phyloP scores from a whole-genome alignment of 1,284 basidiomycete species.

The Ganoderma lingzhi region DNA sequence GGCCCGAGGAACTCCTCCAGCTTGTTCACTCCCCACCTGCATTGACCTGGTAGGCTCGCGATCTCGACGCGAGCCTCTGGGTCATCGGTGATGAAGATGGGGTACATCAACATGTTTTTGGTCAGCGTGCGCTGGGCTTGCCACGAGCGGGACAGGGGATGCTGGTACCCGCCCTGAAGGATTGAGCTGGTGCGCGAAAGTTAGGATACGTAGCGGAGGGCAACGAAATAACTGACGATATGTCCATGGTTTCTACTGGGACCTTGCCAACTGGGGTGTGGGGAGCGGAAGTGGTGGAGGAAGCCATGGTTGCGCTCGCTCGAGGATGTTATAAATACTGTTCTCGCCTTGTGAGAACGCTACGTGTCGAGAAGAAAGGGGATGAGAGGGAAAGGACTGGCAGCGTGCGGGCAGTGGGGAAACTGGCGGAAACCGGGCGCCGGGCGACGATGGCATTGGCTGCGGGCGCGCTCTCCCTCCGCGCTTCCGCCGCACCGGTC shows the following conservation, averaged over 20 bases:
- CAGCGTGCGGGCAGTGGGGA: neutral
- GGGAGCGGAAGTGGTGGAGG: constrained; percentile 5
- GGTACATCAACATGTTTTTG: constrained; percentile 97
- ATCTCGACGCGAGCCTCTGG: constrained; percentile 85
- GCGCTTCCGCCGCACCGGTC: constrained; percentile 1
- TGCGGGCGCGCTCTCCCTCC: constrained; percentile 8
- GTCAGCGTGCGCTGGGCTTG: constrained; percentile 80
- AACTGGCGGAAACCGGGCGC: too few relatives aligned
- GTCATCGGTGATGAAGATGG: constrained; percentile 96
- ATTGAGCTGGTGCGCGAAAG: constrained; percentile 62
- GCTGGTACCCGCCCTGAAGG: constrained; percentile 93
- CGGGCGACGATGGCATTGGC: neutral
- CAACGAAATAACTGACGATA: constrained; percentile 31
- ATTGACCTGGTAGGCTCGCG: constrained; percentile 83
- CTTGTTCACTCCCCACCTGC: constrained; percentile 94
- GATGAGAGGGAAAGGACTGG: constrained; percentile 18
- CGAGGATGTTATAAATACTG: neutral
- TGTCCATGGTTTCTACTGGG: constrained; percentile 31
- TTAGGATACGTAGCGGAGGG: constrained; percentile 1
- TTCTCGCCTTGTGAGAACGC: constrained; percentile 5
- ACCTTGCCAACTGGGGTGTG: neutral
- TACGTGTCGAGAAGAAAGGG: constrained; percentile 15
- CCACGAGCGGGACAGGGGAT: constrained; percentile 87
- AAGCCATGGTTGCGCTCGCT: neutral
- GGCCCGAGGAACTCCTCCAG: constrained; percentile 91